These are phyloP conservation scores for Penicillium soppii DNA, from an alignment of 495 filamentous ascomycete genomes.

Conservation along the genomic window DNA sequence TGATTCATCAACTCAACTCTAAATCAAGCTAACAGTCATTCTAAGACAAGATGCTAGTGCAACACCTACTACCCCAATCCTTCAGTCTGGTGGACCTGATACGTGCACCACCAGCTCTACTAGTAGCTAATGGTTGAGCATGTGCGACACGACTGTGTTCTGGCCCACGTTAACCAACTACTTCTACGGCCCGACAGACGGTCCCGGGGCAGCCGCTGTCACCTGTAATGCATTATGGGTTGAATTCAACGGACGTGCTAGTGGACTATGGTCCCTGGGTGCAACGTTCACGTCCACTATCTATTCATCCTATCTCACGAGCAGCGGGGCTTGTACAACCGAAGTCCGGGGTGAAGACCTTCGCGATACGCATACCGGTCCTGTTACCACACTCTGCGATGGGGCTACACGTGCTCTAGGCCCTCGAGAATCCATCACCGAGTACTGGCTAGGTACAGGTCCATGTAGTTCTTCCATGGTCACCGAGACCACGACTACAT, in stretches of 20 bases:
- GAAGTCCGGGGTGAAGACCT: background rate
- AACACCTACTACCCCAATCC: background rate
- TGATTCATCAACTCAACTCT: background rate
- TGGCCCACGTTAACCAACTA: constrained; percentile 31
- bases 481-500: background rate
- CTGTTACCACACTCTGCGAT: constrained; percentile 27
- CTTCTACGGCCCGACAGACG: constrained; percentile 27
- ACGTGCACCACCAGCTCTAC: constrained; percentile 7
- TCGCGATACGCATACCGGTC: constrained; percentile 18
- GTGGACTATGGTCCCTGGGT: constrained; percentile 14
- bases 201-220: constrained; percentile 20
- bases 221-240: constrained; percentile 26
- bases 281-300: constrained; percentile 9
- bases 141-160: constrained; percentile 21
- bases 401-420: constrained; percentile 20
- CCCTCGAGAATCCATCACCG: constrained; percentile 15
- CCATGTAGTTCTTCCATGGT: constrained; percentile 11
- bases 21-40: background rate
- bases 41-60: background rate
- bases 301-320: constrained; percentile 11
- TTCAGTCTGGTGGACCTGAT: background rate
- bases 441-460: constrained; percentile 21
- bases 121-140: constrained; percentile 26
- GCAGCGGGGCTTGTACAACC: constrained; percentile 20
- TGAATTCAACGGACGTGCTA: constrained; percentile 14